Percentiles rank a stretch among this genome's conserved stretches.
These are phyloP conservation scores for Pneumocystis wakefieldiae DNA, from an alignment of 1,139 yeast species.

Conservation along the genomic window DNA sequence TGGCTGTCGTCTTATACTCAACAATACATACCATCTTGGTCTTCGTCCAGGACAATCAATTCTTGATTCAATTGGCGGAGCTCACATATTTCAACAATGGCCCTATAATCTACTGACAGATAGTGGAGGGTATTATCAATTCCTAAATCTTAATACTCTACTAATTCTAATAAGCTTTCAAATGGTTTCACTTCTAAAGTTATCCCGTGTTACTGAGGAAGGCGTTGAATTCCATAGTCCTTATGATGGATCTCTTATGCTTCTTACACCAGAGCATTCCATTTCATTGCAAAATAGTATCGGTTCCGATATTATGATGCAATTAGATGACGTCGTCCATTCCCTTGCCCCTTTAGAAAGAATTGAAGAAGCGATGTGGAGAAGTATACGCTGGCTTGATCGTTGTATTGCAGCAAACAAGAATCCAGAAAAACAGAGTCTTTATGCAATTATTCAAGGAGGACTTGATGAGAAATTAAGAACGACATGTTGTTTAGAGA, in stretches of 20 bases:
- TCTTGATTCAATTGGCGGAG: conserved; percentile 31
- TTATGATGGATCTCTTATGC: conserved; percentile 34
- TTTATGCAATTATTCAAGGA: conserved; percentile 34
- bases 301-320: conserved; percentile 35
- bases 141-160: not conserved
- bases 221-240: conserved; percentile 33
- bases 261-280: conserved; percentile 33
- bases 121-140: conserved; percentile 25
- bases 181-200: conserved; percentile 32
- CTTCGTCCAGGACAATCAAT: conserved; percentile 31
- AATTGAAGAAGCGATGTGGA: conserved; percentile 29
- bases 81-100: conserved; percentile 31
- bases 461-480: conserved; percentile 30
- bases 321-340: conserved; percentile 32
- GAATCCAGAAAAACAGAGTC: conserved; percentile 29
- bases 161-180: conserved; percentile 21
- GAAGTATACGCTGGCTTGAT: conserved; percentile 32
- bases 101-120: conserved; percentile 30
- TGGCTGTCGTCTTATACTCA: conserved; percentile 30
- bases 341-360: conserved; percentile 32
- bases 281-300: conserved; percentile 31
- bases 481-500: conserved; percentile 28
- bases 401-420: conserved; percentile 33
- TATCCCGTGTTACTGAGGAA: conserved; percentile 33
- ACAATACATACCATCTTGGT: conserved; percentile 33